Evolutionary conservation across 768 basidiomycete genomes (phyloP).

Genomic region (Agrocybe pediades): DNA sequence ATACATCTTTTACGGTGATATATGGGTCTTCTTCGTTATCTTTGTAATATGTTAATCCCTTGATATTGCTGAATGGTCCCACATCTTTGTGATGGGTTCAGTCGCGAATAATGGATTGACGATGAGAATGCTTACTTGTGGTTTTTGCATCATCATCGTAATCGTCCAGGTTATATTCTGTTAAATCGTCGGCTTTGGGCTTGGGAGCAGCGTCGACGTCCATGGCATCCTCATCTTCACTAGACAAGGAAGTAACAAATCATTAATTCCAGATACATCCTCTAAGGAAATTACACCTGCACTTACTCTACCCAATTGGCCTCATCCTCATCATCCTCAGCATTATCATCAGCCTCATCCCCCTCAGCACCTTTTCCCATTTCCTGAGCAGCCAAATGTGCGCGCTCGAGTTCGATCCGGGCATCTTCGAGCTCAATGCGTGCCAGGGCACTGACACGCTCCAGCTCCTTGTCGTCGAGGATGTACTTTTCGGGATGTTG

Average conservation of each 20-base stretch:
- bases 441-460: slow-evolving; percentile 86
- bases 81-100: slow-evolving; percentile 38
- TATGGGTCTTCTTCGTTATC: slow-evolving; percentile 96
- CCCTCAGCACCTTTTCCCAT: slow-evolving; percentile 72
- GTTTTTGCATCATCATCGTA: slow-evolving; percentile 79
- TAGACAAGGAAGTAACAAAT: slow-evolving; percentile 20
- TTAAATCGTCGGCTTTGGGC: slow-evolving; percentile 63
- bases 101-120: background rate
- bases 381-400: slow-evolving; percentile 71
- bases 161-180: slow-evolving; percentile 86
- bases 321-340: slow-evolving; percentile 50
- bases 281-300: slow-evolving; percentile 27
- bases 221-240: slow-evolving; percentile 58
- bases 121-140: slow-evolving; percentile 27
- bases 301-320: slow-evolving; percentile 88
- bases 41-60: slow-evolving; percentile 89
- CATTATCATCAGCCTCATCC: slow-evolving; percentile 62
- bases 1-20: slow-evolving; percentile 91
- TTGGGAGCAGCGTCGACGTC: slow-evolving; percentile 49
- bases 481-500: slow-evolving; percentile 84
- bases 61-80: slow-evolving; percentile 94
- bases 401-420: slow-evolving; percentile 78
- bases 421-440: slow-evolving; percentile 90
- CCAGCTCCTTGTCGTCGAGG: slow-evolving; percentile 87
- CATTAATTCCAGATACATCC: slow-evolving; percentile 6